These are phyloP conservation scores for Gaeumannomyces tritici DNA, from an alignment of 2,329 filamentous ascomycete species.

Conservation along the genomic window DNA sequence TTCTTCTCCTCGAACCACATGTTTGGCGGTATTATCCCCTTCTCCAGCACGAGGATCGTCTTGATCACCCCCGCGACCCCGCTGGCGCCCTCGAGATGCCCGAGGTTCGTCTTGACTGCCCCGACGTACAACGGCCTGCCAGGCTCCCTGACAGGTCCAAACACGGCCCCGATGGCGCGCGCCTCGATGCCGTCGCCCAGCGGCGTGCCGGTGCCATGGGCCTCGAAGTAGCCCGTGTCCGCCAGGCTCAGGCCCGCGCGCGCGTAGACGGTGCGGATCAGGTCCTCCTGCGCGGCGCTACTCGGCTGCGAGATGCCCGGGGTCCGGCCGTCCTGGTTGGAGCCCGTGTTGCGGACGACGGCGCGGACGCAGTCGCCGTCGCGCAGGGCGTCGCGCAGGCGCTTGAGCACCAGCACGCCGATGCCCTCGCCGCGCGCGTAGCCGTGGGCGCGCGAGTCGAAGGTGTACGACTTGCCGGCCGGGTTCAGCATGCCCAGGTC, in stretches of 20 bases:
- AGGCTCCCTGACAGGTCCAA: conserved; percentile 5
- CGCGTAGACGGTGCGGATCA: conserved; percentile 22
- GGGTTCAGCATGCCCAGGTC: conserved; percentile 10
- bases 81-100: conserved; percentile 18
- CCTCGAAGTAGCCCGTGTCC: conserved; percentile 16
- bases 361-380: conserved; percentile 28
- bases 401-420: conserved; percentile 30
- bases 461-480: conserved; percentile 17
- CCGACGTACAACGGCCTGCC: conserved; percentile 13
- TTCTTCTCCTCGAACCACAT: conserved; percentile 13
- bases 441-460: conserved; percentile 30
- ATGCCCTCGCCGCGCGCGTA: conserved; percentile 36
- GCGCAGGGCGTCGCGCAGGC: conserved; percentile 27
- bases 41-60: conserved; percentile 13
- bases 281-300: conserved; percentile 16
- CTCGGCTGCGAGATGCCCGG: conserved; percentile 32
- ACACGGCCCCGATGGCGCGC: conserved; percentile 17
- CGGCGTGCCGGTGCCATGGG: conserved; percentile 31
- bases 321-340: conserved; percentile 28
- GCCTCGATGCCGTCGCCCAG: conserved; percentile 30
- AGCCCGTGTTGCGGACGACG: conserved; percentile 20
- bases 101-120: conserved; percentile 15
- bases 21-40: conserved; percentile 15
- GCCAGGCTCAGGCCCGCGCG: conserved; percentile 13
- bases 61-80: conserved; percentile 20